A percentile compares a stretch with the other conserved stretches of the same genome.
These are phyloP conservation scores for Plantago lanceolata DNA, from an alignment of 305 asterid species.

Conservation along the genomic window DNA sequence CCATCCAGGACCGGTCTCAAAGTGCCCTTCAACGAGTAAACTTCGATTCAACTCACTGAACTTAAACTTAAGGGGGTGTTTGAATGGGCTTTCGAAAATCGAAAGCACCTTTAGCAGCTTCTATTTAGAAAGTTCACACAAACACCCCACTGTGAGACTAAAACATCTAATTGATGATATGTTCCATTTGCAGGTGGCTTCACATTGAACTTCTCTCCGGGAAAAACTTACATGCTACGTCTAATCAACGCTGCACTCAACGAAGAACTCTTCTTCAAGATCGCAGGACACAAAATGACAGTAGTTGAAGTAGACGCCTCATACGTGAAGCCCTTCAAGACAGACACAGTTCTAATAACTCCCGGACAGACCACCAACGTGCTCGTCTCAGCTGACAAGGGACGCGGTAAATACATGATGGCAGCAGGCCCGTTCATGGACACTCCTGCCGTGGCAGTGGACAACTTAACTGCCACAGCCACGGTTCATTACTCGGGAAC, in stretches of 20 bases:
- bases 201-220: conserved; percentile 41
- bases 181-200: conserved; percentile 29
- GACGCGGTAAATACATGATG: conserved; percentile 44
- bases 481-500: conserved; percentile 52
- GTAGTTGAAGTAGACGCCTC: conserved; percentile 60
- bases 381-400: conserved; percentile 34
- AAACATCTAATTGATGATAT: background rate
- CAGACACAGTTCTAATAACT: conserved; percentile 40
- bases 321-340: conserved; percentile 55
- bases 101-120: too few species aligned
- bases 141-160: too few species aligned
- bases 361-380: conserved; percentile 60
- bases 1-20: conserved; percentile 59
- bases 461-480: conserved; percentile 56
- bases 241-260: conserved; percentile 60
- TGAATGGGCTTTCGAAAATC: background rate
- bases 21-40: conserved; percentile 52
- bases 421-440: conserved; percentile 49
- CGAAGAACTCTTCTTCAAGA: conserved; percentile 57
- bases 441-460: conserved; percentile 42
- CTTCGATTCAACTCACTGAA: background rate
- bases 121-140: too few species aligned
- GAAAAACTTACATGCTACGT: conserved; percentile 49
- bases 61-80: background rate
- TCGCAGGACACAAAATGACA: conserved; percentile 54